Conservation (phyloP, 2,329 filamentous ascomycete species). For the Apiospora malaysiana region DNA sequence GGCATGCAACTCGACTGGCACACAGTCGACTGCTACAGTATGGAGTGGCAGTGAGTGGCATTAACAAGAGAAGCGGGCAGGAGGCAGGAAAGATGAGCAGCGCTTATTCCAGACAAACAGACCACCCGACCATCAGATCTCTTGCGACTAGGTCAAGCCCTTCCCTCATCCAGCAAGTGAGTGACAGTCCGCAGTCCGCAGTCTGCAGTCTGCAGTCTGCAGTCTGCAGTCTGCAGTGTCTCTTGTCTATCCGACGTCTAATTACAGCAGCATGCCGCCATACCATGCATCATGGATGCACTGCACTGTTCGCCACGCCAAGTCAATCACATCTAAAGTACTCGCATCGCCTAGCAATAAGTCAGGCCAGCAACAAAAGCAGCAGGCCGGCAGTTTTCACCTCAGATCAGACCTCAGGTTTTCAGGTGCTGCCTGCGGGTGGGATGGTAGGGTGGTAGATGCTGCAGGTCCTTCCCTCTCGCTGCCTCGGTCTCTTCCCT, state of each 20-base stretch:
- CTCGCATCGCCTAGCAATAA: no score
- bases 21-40: neutral
- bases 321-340: neutral
- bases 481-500: neutral
- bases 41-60: neutral
- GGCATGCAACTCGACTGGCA: neutral
- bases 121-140: neutral
- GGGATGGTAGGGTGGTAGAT: no score
- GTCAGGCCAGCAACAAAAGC: neutral
- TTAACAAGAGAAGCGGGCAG: neutral
- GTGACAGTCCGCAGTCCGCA: neutral
- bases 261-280: neutral
- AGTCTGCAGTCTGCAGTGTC: no score
- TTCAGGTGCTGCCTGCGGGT: neutral
- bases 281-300: neutral
- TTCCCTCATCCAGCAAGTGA: slow-evolving; percentile 9
- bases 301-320: slow-evolving; percentile 7
- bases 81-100: neutral
- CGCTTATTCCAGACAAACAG: neutral
- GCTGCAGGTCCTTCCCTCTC: neutral
- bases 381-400: neutral
- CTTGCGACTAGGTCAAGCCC: neutral
- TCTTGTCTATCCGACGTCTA: no score
- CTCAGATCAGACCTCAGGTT: neutral
- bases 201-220: no score